Conservation (phyloP, 1,139 yeast genomes). For the Nakaseomyces glabratus region DNA sequence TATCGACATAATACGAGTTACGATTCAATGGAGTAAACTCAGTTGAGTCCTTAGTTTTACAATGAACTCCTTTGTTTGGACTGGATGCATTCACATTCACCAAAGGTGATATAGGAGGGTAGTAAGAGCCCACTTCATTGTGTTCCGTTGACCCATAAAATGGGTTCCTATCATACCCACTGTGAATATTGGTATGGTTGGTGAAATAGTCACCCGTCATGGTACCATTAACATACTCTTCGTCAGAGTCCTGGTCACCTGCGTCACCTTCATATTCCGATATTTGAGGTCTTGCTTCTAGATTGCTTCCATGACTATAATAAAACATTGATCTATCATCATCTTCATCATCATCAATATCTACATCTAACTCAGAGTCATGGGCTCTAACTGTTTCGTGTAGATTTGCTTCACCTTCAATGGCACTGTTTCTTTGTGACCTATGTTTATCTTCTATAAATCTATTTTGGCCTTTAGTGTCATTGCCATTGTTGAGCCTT, state of each 20-base stretch:
- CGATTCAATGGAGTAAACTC: constrained; percentile 7
- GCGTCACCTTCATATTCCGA: constrained; percentile 27
- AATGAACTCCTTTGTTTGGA: neutral
- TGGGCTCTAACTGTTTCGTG: neutral
- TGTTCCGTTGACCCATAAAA: constrained; percentile 2
- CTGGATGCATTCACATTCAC: neutral
- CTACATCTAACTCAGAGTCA: constrained; percentile 10
- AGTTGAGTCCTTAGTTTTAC: constrained; percentile 1
- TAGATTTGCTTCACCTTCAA: constrained; percentile 2
- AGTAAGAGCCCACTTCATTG: constrained; percentile 1
- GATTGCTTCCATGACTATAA: constrained; percentile 24
- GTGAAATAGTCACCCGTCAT: constrained; percentile 8
- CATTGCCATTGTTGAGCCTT: neutral
- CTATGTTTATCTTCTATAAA: constrained; percentile 1
- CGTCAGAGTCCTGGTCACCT: constrained; percentile 25
- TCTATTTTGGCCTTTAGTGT: constrained; percentile 1
- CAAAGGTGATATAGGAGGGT: neutral
- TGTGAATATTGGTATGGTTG: constrained; percentile 6
- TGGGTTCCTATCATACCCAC: neutral
- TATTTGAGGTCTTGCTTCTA: constrained; percentile 27
- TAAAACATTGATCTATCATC: constrained; percentile 30
- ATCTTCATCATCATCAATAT: constrained; percentile 19
- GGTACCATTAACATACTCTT: constrained; percentile 4
- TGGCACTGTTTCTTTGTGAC: constrained; percentile 1
- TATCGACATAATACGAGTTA: constrained; percentile 9